A percentile compares a stretch with the other conserved stretches of the same genome.
Conservation (phyloP, 208 protist genomes). For the Zelonia costaricensis region DNA sequence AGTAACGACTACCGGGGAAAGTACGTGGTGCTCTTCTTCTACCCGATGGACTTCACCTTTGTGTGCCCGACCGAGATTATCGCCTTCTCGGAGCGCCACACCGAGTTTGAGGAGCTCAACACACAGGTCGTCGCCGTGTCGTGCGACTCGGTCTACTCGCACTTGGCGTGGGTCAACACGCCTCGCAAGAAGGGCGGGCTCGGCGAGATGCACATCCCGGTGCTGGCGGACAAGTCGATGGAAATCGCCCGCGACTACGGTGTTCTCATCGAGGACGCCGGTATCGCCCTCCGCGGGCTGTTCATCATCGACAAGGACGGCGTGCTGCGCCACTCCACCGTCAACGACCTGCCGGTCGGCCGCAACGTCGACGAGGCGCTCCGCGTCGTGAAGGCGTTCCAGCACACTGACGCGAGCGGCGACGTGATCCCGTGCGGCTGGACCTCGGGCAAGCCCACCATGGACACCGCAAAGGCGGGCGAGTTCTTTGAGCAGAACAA, state of each 20-base stretch:
- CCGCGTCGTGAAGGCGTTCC: conserved; percentile 96
- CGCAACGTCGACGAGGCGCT: conserved; percentile 96
- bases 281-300: conserved; percentile 89
- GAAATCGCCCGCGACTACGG: conserved; percentile 94
- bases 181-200: conserved; percentile 96
- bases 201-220: conserved; percentile 95
- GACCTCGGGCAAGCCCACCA: conserved; percentile 91
- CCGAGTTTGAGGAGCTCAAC: conserved; percentile 92
- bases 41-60: conserved; percentile 97
- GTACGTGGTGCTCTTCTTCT: conserved; percentile 96
- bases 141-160: conserved; percentile 93
- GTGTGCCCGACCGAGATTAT: conserved; percentile 98
- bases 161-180: conserved; percentile 96
- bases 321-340: conserved; percentile 89
- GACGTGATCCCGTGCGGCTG: conserved; percentile 96
- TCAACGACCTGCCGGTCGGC: conserved; percentile 97
- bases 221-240: conserved; percentile 96
- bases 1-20: conserved; percentile 93
- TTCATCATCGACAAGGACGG: conserved; percentile 97
- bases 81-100: conserved; percentile 91
- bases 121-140: conserved; percentile 93
- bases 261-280: conserved; percentile 91
- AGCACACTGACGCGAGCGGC: conserved; percentile 95
- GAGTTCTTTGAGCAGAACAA: conserved; percentile 92
- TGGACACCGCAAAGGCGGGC: conserved; percentile 89